Evolutionary conservation across 176 grass and related monocot genomes (phyloP).

Genomic region (Coix lacrymajobi): DNA sequence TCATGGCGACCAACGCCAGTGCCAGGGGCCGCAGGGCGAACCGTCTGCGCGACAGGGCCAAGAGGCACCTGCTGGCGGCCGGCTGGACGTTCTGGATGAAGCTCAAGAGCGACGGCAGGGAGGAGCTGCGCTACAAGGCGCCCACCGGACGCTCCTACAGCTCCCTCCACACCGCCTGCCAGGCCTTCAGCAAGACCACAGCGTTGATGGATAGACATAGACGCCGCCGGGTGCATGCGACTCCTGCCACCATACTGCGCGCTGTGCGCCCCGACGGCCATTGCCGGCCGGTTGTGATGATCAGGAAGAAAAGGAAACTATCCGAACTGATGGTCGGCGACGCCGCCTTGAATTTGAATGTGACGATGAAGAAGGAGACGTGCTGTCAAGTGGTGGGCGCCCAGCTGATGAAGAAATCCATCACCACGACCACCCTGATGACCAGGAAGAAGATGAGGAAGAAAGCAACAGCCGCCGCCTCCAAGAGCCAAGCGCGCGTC

Average conservation of each 20-base stretch:
- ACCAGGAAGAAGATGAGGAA: neutral
- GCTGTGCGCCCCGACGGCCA: neutral
- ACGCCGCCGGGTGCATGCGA: neutral
- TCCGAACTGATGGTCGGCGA: neutral
- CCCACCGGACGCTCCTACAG: conserved; percentile 42
- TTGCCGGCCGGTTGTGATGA: too few species aligned
- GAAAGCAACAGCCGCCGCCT: neutral
- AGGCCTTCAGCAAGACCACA: neutral
- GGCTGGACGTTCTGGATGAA: conserved; percentile 26
- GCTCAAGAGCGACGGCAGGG: neutral
- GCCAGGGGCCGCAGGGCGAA: neutral
- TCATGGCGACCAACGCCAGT: neutral
- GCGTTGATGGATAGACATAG: too few species aligned
- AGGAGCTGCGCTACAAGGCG: conserved; percentile 31
- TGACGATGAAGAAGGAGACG: neutral
- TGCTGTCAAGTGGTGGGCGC: neutral
- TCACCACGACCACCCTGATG: neutral
- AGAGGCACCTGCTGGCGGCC: conserved; percentile 13
- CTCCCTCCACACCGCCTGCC: conserved; percentile 58
- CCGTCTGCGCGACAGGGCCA: conserved; percentile 26
- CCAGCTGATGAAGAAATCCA: neutral
- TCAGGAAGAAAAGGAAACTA: neutral
- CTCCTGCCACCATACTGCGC: neutral
- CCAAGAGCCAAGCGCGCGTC: neutral
- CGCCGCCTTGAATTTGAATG: neutral